A percentile compares a stretch with the other conserved stretches of the same genome.
phyloP scores from a whole-genome alignment of 257 asterid genomes.

The Cordia subcordata region DNA sequence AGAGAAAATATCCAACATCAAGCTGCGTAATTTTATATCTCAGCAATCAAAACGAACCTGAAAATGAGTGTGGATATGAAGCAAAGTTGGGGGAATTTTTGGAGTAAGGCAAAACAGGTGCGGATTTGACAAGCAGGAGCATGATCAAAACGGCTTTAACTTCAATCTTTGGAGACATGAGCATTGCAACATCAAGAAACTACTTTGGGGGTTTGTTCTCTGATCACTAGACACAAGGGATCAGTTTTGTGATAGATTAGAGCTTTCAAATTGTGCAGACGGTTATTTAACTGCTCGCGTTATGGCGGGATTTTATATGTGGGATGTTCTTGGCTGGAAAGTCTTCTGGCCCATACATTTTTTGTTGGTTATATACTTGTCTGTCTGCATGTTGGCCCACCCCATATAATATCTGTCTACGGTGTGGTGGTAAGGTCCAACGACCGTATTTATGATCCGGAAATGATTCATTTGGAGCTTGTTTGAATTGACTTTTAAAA shows the following conservation, averaged over 20 bases:
- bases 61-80: constrained; percentile 14
- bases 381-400: too few relatives aligned
- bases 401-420: too few relatives aligned
- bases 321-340: too few relatives aligned
- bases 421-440: too few relatives aligned
- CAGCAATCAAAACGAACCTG: too few relatives aligned
- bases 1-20: not conserved
- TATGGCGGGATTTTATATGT: constrained; percentile 20
- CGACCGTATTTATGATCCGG: too few relatives aligned
- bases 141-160: constrained; percentile 10
- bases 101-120: constrained; percentile 16
- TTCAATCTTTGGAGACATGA: constrained; percentile 13
- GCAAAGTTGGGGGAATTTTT: constrained; percentile 19
- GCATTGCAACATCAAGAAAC: not conserved
- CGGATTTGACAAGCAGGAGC: constrained; percentile 15
- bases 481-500: too few relatives aligned
- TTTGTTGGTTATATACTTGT: too few relatives aligned
- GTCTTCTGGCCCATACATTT: too few relatives aligned
- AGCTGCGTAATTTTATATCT: too few relatives aligned
- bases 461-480: too few relatives aligned
- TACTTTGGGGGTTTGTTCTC: not conserved
- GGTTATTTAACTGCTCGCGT: constrained; percentile 26
- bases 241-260: not conserved
- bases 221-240: too few relatives aligned
- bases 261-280: not conserved